Base-by-base conservation (phyloP, 805 yeast genomes). In the Yamadazyma akitaensis region DNA sequence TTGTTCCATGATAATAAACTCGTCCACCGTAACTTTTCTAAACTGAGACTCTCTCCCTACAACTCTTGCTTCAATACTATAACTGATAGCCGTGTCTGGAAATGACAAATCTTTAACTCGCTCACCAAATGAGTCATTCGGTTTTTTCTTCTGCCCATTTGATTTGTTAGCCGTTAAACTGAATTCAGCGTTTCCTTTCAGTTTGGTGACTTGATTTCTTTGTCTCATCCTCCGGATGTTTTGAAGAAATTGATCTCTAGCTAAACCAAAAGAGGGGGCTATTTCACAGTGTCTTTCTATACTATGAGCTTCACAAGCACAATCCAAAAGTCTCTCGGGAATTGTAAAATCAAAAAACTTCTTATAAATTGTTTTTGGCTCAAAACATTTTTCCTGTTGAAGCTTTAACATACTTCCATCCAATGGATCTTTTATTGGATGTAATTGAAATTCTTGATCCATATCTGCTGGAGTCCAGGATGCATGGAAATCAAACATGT, bases 401-500 rank as follows among this genome's bases (percentile, higher is more conserved):
- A 71, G 55, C 13, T 53, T 56, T 21, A 63, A 49, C 17, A 49
- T 46, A 17, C 69, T 59, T 18, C 64, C 63, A 51, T 71, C 76
- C 3, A 54, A 47, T 1, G 70, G 68, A 46, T 71, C 75, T 8
- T 51, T 41, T 53, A 31, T 42, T 54, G 3, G 70, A 6, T 35
- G 38, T n/a, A 40, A 5, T 24, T 14, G 26, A 13, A 40, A 24
- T 19, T 30, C 36, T 8, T 43, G 13, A 14, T 37, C 40, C 24
- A 67, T 48, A 40, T 50, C 52, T 0, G 63, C 68, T 48, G 63
- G 67, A 46, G 67, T 66, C 73, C 73, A 71, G n/a, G 70, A 65
- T 0, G 75, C 76, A 39, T 61, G 60, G 53, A 64, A 70, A 48
- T 71, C 76, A 51, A 65, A 68, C 75, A 71, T 69, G 43, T 66